Evolutionary conservation across 179 eudicot genomes (phyloP).

Genomic region (Beta lomatogona): DNA sequence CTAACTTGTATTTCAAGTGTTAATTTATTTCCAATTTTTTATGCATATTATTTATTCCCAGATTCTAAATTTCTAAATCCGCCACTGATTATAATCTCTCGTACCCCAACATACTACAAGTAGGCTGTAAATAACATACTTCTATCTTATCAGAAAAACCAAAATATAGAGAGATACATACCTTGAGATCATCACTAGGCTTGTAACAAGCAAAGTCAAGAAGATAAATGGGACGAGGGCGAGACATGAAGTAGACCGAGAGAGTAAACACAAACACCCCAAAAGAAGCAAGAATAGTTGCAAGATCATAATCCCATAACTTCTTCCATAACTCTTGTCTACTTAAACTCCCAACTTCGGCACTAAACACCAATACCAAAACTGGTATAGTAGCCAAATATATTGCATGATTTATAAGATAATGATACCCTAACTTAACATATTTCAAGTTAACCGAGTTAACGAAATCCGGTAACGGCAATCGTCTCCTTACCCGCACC

Average conservation of each 20-base stretch:
- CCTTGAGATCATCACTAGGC: constrained; percentile 85
- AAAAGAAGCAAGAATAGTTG: constrained; percentile 63
- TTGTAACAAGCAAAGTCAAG: constrained; percentile 84
- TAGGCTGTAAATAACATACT: no score
- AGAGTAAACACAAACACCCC: constrained; percentile 70
- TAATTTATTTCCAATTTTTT: no score
- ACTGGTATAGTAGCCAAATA: constrained; percentile 75
- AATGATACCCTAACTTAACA: constrained; percentile 88
- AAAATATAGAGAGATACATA: constrained; percentile 12
- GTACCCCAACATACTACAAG: no score
- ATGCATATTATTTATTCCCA: no score
- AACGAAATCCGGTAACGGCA: constrained; percentile 75
- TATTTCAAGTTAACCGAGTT: constrained; percentile 91
- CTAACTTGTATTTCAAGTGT: no score
- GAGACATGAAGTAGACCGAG: constrained; percentile 68
- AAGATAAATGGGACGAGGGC: constrained; percentile 72
- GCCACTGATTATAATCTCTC: no score
- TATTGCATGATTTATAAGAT: constrained; percentile 70
- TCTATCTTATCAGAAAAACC: no score
- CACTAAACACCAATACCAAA: constrained; percentile 64
- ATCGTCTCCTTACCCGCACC: constrained; percentile 69
- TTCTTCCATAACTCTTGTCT: constrained; percentile 67
- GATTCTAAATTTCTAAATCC: no score
- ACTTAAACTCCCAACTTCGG: constrained; percentile 68
- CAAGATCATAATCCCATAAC: constrained; percentile 69